Base-by-base conservation (phyloP, 2,329 filamentous ascomycete species). In the Chrysoporthe puriensis region DNA sequence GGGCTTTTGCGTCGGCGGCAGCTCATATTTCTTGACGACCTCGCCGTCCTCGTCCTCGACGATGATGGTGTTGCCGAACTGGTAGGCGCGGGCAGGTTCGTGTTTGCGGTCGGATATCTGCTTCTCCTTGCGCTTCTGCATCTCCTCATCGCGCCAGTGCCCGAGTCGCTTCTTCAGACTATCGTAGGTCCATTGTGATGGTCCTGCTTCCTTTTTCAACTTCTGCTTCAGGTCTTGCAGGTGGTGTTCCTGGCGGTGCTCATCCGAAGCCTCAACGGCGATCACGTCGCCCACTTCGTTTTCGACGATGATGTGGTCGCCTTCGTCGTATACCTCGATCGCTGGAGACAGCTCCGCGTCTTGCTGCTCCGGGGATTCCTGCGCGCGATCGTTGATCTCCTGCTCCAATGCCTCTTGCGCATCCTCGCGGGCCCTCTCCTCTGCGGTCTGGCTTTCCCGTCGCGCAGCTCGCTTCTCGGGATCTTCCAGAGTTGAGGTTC, bases 281-380 rank as follows among this genome's bases (percentile, higher is more conserved):
- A 97, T 77, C 2, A 97, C 94, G 65, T 97, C 94, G 8, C 95
- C 95, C 67, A 97, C 91, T 70, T 90, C 84, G 73, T 97, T 91
- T 78, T 98, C 95, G 66, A 96, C 88, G 7, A 97, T 81, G 50
- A 96, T 86, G 32, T 96, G 79, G 64, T 90, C 77, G 1, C 94
- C 94, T 79, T 97, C 94, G 71, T 94, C 88, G 72, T 91, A 97
- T 0, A 94, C 85, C 70, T 96, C 88, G 11, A 92, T 77, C 34
- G 78, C 70, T 4, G 57, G 61, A 21, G 48, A 63, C 4, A 40
- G 68, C 36, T 73, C 63, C 32, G 59, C 40, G n/a, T 46, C 48
- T 21, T 58, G 44, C 14, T 48, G 4, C 7, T 69, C 63, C 7
- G 66, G 65, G 36, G 59, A 60, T 11, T 69, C 54, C 16, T 62